Conservation (phyloP, 176 grass and related monocot species). For the Oryza punctata region DNA sequence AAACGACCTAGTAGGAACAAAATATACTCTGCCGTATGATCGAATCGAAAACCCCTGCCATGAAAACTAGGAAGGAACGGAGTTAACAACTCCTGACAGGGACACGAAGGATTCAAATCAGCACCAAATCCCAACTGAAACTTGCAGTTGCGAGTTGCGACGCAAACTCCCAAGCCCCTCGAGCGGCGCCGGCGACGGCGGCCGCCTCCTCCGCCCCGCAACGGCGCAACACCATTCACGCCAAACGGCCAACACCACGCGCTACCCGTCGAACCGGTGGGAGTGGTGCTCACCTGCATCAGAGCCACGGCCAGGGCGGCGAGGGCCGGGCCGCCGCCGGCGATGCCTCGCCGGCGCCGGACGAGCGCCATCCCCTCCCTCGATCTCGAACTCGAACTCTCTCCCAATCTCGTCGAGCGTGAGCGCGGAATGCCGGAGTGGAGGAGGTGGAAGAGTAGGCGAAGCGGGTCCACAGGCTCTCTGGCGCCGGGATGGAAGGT, state of each 20-base stretch:
- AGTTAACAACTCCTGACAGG: not conserved
- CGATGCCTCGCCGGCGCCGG: slow-evolving; percentile 33
- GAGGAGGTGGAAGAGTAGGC: not conserved
- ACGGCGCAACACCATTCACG: too few relatives aligned
- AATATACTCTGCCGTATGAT: slow-evolving; percentile 4
- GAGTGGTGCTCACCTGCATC: slow-evolving; percentile 27
- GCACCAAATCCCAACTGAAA: slow-evolving; percentile 23
- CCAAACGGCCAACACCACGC: not conserved
- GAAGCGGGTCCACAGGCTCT: not conserved
- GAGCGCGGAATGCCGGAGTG: slow-evolving; percentile 35
- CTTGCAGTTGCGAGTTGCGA: not conserved
- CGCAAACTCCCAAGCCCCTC: not conserved
- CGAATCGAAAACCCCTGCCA: not conserved
- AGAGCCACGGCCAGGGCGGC: slow-evolving; percentile 28
- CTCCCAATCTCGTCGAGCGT: slow-evolving; percentile 24
- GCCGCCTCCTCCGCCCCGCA: too few relatives aligned
- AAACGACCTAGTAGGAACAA: not conserved
- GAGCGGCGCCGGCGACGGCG: not conserved
- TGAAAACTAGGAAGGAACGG: slow-evolving; percentile 1
- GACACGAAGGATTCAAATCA: slow-evolving; percentile 6
- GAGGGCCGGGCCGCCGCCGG: slow-evolving; percentile 17
- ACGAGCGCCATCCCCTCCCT: slow-evolving; percentile 33
- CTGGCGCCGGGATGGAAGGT: slow-evolving; percentile 16
- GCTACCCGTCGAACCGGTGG: not conserved
- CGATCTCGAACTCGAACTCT: not conserved